These are phyloP conservation scores for Tympanopsis confertula DNA, from an alignment of 2,329 filamentous ascomycete genomes.

Conservation along the genomic window DNA sequence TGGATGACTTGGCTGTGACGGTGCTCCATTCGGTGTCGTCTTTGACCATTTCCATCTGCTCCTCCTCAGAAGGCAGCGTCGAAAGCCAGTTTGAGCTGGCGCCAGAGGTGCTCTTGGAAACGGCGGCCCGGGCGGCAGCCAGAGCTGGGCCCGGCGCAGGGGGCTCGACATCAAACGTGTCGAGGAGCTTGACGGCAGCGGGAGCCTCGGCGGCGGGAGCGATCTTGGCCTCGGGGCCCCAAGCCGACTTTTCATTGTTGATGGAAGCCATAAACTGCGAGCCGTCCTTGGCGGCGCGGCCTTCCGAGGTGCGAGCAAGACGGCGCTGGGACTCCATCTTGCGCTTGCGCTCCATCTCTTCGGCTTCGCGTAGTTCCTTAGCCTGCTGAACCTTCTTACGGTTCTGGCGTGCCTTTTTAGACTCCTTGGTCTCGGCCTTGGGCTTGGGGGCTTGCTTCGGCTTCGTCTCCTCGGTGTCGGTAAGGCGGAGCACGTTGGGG, in stretches of 20 bases:
- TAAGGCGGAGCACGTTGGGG: conserved; percentile 36
- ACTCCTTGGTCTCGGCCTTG: conserved; percentile 59
- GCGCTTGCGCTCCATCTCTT: conserved; percentile 66
- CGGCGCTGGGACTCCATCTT: conserved; percentile 76
- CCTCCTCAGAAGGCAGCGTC: conserved; percentile 46
- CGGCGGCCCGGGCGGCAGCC: conserved; percentile 18
- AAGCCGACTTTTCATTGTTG: conserved; percentile 23
- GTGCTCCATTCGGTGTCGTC: conserved; percentile 44
- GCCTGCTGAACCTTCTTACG: conserved; percentile 74
- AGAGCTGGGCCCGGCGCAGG: conserved; percentile 15
- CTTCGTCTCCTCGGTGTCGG: conserved; percentile 50
- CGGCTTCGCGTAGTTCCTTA: conserved; percentile 63
- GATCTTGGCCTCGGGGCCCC: conserved; percentile 22
- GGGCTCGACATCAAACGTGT: conserved; percentile 38
- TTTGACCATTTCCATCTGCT: conserved; percentile 46
- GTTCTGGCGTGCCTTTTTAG: conserved; percentile 94
- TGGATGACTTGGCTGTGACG: conserved; percentile 32
- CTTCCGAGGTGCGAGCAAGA: conserved; percentile 69
- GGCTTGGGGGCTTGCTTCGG: conserved; percentile 46
- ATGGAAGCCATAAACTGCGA: conserved; percentile 39
- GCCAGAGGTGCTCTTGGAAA: conserved; percentile 17
- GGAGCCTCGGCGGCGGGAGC: conserved; percentile 20
- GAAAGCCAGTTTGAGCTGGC: conserved; percentile 29
- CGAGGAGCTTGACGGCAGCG: conserved; percentile 34
- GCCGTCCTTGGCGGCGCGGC: conserved; percentile 73